Evolutionary conservation across 2,329 filamentous ascomycete genomes (phyloP), one percentile per base, ranked within the genome.

Genomic region (Cylindrodendrum hubeiense): DNA sequence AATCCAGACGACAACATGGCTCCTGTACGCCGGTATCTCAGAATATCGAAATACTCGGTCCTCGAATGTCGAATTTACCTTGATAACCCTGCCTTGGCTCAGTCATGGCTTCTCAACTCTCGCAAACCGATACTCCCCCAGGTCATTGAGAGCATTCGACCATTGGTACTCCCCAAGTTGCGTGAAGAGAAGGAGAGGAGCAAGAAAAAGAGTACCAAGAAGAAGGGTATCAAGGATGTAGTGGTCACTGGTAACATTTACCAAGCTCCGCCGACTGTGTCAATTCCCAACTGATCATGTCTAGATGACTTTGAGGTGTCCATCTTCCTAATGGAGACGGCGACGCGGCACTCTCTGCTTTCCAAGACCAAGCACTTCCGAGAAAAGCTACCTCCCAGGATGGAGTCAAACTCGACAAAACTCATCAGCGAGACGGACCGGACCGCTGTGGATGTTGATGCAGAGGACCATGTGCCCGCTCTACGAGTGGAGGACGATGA

Each of bases 21-120:
- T 13, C 95, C 95, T 12, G 89, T 97, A 51, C 90, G 95, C 64
- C 89, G 95, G 74, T 98, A 98, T 78, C 86, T 98, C 60, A 90
- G 95, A 56, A 97, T 98, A 73, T 95, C 93, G 60, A 95, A 95
- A 77, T 93, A 94, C 79, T 97, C 95, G 5, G 94, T 98, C 33
- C 87, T 99, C n/a, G 96, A 99, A 85, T 94, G 93, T 69, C 94
- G 95, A 70, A 96, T 99, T 71, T 98, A 98, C 80, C 89, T 98
- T 50, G 95, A 98, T 70, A 95, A 95, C 73, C 96, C 96, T 0
- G 89, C 91, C 13, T 89, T 97, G 66, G 89, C 90, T 24, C 89
- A 93, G 70, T 90, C 91, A 75, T 98, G 97, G 90, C 88, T 99
- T 19, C 87, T 97, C 69, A 91, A 92, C 73, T 86, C 92, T 37